Percentiles rank a stretch among this genome's conserved stretches.
phyloP scores from a whole-genome alignment of 2,329 filamentous ascomycete genomes.

The Calonectria pauciramosa region DNA sequence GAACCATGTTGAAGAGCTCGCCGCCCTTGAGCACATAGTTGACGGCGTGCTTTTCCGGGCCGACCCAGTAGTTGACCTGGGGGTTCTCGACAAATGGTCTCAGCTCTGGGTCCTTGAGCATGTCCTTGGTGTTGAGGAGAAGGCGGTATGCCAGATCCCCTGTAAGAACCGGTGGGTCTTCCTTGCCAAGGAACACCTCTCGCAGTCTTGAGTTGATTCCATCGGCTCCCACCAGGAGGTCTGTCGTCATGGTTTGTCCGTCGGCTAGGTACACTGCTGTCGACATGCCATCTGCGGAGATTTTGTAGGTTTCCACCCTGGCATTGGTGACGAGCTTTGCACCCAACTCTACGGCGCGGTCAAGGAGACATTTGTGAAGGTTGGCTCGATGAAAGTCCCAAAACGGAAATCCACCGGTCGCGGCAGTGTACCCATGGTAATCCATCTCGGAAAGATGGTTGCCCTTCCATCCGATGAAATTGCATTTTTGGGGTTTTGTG shows the following conservation, averaged over 20 bases:
- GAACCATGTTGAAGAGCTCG: slow-evolving; percentile 60
- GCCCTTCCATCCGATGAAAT: slow-evolving; percentile 45
- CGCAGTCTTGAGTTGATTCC: slow-evolving; percentile 53
- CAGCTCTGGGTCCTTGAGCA: slow-evolving; percentile 62
- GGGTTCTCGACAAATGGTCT: slow-evolving; percentile 59
- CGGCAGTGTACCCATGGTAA: slow-evolving; percentile 38
- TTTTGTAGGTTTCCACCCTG: slow-evolving; percentile 25
- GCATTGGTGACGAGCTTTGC: slow-evolving; percentile 50
- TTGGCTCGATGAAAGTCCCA: slow-evolving; percentile 65
- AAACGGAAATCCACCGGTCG: slow-evolving; percentile 51
- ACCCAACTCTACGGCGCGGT: slow-evolving; percentile 55
- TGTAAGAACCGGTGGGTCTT: slow-evolving; percentile 62
- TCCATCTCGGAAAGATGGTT: slow-evolving; percentile 42
- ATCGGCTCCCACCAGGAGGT: slow-evolving; percentile 63
- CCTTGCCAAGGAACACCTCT: slow-evolving; percentile 58
- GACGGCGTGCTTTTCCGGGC: slow-evolving; percentile 64
- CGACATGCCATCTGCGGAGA: slow-evolving; percentile 23
- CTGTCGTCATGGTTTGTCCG: slow-evolving; percentile 52
- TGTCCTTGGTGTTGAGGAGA: slow-evolving; percentile 60
- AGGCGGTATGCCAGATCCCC: slow-evolving; percentile 71
- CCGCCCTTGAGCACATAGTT: slow-evolving; percentile 61
- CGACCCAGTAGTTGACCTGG: slow-evolving; percentile 67
- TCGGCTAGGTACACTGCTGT: slow-evolving; percentile 45
- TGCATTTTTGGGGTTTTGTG: slow-evolving; percentile 42
- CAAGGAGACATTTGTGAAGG: slow-evolving; percentile 58